Evolutionary conservation across 2,329 filamentous ascomycete genomes (phyloP).

Genomic region (Colletotrichum acutatum): DNA sequence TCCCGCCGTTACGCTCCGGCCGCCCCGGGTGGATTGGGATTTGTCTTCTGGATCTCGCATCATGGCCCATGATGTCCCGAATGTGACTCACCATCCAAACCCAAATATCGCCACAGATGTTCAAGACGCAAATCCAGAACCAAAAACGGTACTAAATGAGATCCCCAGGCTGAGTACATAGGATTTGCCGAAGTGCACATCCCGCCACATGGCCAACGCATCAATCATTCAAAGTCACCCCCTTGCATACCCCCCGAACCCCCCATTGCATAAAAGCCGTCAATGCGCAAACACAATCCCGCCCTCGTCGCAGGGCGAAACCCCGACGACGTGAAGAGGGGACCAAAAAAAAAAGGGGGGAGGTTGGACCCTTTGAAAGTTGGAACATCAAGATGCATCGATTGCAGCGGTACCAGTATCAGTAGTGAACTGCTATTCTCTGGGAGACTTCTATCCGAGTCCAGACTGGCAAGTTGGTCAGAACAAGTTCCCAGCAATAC

Average conservation of each 20-base stretch:
- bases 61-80: neutral
- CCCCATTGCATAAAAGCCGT: constrained; percentile 6
- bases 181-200: neutral
- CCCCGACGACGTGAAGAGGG: too few species aligned
- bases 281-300: neutral
- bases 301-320: neutral
- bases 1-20: too few species aligned
- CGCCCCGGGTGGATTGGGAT: too few species aligned
- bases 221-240: neutral
- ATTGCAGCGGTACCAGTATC: too few species aligned
- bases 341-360: neutral
- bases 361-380: neutral
- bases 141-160: neutral
- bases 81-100: neutral
- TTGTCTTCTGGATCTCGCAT: neutral
- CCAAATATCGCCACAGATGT: neutral
- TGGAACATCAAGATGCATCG: too few species aligned
- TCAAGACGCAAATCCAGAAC: neutral
- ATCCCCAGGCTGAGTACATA: neutral
- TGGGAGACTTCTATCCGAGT: too few species aligned
- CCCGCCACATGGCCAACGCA: neutral
- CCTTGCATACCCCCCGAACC: neutral
- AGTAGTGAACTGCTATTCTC: too few species aligned
- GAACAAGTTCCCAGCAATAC: too few species aligned
- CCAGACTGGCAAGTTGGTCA: too few species aligned